Evolutionary conservation across 495 filamentous ascomycete species (phyloP), one percentile per base, ranked within the genome.

Genomic region (Penicillium psychrofluorescens): DNA sequence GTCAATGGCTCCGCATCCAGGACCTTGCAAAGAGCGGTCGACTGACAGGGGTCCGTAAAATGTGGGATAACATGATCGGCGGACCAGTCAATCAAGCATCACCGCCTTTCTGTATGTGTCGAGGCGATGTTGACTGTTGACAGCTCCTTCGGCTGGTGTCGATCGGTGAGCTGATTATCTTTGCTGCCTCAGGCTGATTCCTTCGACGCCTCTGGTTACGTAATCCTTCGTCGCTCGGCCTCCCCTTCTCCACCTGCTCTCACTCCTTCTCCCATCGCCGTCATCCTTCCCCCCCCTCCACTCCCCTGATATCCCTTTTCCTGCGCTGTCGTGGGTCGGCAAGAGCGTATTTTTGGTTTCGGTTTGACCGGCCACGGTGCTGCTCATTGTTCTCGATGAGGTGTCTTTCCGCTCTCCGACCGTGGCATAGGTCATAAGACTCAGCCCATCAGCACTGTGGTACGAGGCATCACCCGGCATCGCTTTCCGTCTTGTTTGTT

Each of bases 321-420:
- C 22, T 22, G 22, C 22, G 22, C 22, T 22, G 22, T 22, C 22
- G 22, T 22, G 22, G 0, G 22, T 22, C 22, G 22, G 22, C 22
- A 3, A 34, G 44, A 13, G 36, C 32, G 31, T 39, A 33, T 30
- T 31, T 32, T 55, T 22, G 22, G 34, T 15, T 33, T 47, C 42
- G 43, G 41, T 42, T 52, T 51, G 32, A 49, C 31, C 40, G 46
- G 57, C 56, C 41, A 44, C 30, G 9, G 45, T 52, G 51, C 53
- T 56, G 46, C 33, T 51, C 61, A 43, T 57, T 55, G 40, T 49
- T 45, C 61, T 68, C 67, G 54, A 71, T 68, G 67, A 68, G 54
- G 55, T 50, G 51, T 56, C 34, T 59, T 40, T 41, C 44, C 45
- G 48, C 52, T 41, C 56, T 50, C 56, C 61, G 63, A 63, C 67